phyloP scores from a whole-genome alignment of 2,329 filamentous ascomycete species.

The Aspergillus quadricinctus region DNA sequence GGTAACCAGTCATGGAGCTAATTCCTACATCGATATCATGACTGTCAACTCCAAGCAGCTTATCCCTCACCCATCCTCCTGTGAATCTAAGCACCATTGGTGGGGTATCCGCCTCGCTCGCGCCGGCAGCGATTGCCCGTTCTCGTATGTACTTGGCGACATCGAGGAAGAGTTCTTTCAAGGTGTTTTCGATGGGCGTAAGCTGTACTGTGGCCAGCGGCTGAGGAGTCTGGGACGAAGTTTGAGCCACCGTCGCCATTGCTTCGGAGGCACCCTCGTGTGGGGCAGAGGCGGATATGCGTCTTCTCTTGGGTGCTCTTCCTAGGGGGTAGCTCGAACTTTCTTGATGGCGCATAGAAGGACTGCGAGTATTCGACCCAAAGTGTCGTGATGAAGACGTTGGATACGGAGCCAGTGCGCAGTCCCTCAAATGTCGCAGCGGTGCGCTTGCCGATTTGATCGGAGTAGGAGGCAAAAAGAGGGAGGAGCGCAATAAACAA shows the following conservation, averaged over 20 bases:
- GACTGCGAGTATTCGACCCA: neutral
- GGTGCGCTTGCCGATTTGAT: slow-evolving; percentile 5
- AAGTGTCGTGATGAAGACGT: slow-evolving; percentile 2
- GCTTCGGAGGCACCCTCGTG: slow-evolving; percentile 18
- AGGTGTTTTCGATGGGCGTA: slow-evolving; percentile 64
- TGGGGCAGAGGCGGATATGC: slow-evolving; percentile 20
- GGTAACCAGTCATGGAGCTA: slow-evolving; percentile 47
- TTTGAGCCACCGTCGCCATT: slow-evolving; percentile 16
- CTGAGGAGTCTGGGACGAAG: slow-evolving; percentile 3
- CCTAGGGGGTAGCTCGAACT: slow-evolving; percentile 13
- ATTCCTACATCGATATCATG: slow-evolving; percentile 49
- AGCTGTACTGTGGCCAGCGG: slow-evolving; percentile 50
- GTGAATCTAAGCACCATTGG: slow-evolving; percentile 44
- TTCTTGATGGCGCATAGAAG: slow-evolving; percentile 26
- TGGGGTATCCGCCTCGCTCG: slow-evolving; percentile 16
- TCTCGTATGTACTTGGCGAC: slow-evolving; percentile 64
- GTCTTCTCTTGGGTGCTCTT: slow-evolving; percentile 30
- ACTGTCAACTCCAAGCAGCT: slow-evolving; percentile 43
- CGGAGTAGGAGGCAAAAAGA: slow-evolving; percentile 13
- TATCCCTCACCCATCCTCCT: slow-evolving; percentile 50
- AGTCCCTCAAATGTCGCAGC: slow-evolving; percentile 8
- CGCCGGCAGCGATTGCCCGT: slow-evolving; percentile 37
- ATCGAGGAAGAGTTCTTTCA: slow-evolving; percentile 74
- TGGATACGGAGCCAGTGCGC: slow-evolving; percentile 6
- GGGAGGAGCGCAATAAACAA: slow-evolving; percentile 6